Conservation (phyloP, 2,329 filamentous ascomycete species). For the Fusarium brachygibbosum region DNA sequence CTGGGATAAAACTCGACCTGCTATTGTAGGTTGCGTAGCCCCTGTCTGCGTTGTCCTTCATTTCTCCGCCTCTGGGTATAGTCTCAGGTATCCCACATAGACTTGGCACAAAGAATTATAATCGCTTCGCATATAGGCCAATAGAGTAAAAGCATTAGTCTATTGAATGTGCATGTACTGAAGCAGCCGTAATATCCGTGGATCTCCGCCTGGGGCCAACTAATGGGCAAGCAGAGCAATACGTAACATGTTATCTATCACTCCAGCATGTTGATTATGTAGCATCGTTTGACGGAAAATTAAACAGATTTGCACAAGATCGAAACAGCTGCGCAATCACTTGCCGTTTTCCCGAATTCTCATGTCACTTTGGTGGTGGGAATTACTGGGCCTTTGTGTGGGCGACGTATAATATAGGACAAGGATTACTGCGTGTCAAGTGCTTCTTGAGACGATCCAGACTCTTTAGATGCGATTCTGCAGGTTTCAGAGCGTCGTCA, state of each 20-base stretch:
- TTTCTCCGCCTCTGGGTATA: constrained; percentile 2
- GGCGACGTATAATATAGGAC: constrained; percentile 12
- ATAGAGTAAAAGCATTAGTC: not conserved
- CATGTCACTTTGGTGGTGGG: constrained; percentile 17
- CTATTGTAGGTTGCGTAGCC: constrained; percentile 1
- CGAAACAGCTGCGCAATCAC: not conserved
- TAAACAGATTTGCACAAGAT: constrained; percentile 2
- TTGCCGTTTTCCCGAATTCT: constrained; percentile 29
- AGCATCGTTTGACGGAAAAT: constrained; percentile 13
- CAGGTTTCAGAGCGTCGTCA: constrained; percentile 31
- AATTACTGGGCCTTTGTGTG: constrained; percentile 16
- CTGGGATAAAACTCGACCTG: constrained; percentile 1
- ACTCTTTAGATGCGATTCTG: constrained; percentile 26
- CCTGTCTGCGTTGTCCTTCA: constrained; percentile 6
- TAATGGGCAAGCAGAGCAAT: constrained; percentile 2
- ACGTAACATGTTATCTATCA: not conserved
- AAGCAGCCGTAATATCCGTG: constrained; percentile 3
- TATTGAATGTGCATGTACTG: not conserved
- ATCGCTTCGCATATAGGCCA: not conserved
- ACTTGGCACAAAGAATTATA: not conserved
- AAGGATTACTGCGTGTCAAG: constrained; percentile 26
- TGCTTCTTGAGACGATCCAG: constrained; percentile 37
- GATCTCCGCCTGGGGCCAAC: not conserved
- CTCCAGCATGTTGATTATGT: not conserved
- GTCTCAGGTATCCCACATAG: constrained; percentile 6